Percentiles rank a stretch among this genome's conserved stretches.
Evolutionary conservation across 2,329 filamentous ascomycete genomes (phyloP).

Genomic region (Calonectria multiphialidica): DNA sequence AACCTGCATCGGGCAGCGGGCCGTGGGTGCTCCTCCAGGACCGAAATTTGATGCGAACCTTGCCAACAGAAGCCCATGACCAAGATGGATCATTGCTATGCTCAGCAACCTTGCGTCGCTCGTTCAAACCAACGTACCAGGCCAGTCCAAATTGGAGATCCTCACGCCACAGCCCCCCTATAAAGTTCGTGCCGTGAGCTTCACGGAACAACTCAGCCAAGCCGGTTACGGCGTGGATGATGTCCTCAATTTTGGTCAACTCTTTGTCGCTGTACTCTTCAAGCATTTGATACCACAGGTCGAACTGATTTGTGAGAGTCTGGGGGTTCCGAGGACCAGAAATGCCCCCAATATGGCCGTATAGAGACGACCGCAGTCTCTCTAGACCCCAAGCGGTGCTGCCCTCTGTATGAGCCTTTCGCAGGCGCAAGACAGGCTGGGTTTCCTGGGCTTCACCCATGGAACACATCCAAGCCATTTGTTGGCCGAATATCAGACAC

Average conservation of each 20-base stretch:
- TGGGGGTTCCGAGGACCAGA: neutral
- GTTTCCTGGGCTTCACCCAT: constrained; percentile 26
- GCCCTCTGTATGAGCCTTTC: neutral
- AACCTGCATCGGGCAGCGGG: neutral
- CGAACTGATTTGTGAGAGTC: neutral
- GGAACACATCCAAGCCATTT: constrained; percentile 29
- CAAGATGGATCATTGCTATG: constrained; percentile 13
- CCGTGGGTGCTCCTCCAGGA: constrained; percentile 1
- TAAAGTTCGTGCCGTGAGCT: neutral
- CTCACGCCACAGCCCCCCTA: constrained; percentile 14
- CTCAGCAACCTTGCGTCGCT: neutral
- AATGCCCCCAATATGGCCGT: neutral
- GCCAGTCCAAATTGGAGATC: constrained; percentile 15
- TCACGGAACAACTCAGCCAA: constrained; percentile 6
- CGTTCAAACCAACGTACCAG: constrained; percentile 17
- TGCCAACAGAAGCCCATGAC: constrained; percentile 31
- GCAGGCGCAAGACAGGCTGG: neutral
- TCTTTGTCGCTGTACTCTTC: constrained; percentile 25
- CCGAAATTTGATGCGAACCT: constrained; percentile 21
- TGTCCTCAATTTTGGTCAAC: constrained; percentile 10
- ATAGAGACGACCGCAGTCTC: constrained; percentile 2
- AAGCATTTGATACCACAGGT: constrained; percentile 25
- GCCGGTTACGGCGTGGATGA: constrained; percentile 19
- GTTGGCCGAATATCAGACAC: constrained; percentile 24
- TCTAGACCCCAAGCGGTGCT: constrained; percentile 2